Evolutionary conservation across 73 alveolate genomes (phyloP).

Genomic region (Halteria grandinella): DNA sequence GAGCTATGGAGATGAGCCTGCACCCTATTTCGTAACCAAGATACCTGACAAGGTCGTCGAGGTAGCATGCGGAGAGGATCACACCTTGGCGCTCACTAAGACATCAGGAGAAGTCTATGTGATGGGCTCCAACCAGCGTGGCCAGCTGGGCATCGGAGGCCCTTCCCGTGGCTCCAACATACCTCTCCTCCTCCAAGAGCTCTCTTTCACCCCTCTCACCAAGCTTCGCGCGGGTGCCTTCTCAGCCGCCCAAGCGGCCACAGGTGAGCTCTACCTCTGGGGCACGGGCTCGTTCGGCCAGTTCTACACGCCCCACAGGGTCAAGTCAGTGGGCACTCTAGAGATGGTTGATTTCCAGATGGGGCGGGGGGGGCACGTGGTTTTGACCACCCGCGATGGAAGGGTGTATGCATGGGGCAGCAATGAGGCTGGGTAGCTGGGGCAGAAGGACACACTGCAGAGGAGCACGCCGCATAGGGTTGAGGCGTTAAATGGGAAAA

Average conservation of each 20-base stretch:
- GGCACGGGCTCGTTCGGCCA: constrained; percentile 74
- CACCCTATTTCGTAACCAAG: constrained; percentile 13
- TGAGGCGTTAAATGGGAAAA: constrained; percentile 43
- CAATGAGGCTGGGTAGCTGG: constrained; percentile 40
- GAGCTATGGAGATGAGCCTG: constrained; percentile 52
- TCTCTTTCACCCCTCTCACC: constrained; percentile 56
- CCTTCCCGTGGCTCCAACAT: constrained; percentile 36
- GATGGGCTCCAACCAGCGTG: constrained; percentile 75
- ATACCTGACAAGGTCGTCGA: constrained; percentile 46
- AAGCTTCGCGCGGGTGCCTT: constrained; percentile 70
- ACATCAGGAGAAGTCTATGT: constrained; percentile 63
- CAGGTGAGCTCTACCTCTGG: constrained; percentile 62
- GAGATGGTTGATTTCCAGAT: constrained; percentile 41
- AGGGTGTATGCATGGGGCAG: constrained; percentile 52
- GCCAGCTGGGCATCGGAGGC: constrained; percentile 77
- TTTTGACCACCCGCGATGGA: constrained; percentile 35
- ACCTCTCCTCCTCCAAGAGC: constrained; percentile 43
- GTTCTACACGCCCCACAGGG: constrained; percentile 61
- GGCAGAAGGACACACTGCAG: constrained; percentile 10
- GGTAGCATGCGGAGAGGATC: constrained; percentile 75
- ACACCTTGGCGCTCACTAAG: constrained; percentile 58
- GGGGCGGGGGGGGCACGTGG: constrained; percentile 38
- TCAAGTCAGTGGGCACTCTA: constrained; percentile 12
- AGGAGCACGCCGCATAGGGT: constrained; percentile 39
- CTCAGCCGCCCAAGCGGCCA: constrained; percentile 58